Evolutionary conservation across 176 grass and related monocot species (phyloP), one percentile per base, ranked within the genome.

Genomic region (Rhynchospora tenuis): DNA sequence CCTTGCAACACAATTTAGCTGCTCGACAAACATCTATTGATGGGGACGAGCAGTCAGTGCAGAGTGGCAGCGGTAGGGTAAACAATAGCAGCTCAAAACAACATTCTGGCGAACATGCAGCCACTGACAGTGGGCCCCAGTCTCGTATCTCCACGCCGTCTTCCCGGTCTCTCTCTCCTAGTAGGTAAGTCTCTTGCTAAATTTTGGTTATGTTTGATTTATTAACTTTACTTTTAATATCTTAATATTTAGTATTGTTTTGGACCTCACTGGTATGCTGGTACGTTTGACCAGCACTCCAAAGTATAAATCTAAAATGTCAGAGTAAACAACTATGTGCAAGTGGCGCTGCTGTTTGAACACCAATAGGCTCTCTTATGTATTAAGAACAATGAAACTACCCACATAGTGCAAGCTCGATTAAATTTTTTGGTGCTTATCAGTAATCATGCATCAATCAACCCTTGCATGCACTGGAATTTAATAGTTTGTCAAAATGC

Each of bases 111-210:
- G 83, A 88, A 48, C 84, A 64, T 7, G 57, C 70, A 76, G 46
- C 67, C 56, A 15, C 74, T 59, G 91, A 91, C 23, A 93, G 59
- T 47, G 84, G 77, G 1, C 84, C 81, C 3, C 80, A 75, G 3
- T 98, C 91, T 84, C 91, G 92, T 17, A 75, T 91, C 69, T 95
- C 92, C 63, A 91, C 89, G 22, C 95, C 95, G 58, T 98, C 91
- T 19, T 93, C 92, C 64, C 88, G 83, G 23, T 95, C 95, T 38
- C 27, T 91, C 84, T 98, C 95, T 88, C 95, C 95, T 23, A 85
- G 86, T 59, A 95, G 89, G 95, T 93, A 89, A 55, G 14, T 77
- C 73, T 54, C 24, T 82, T 61, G 10, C 22, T 44, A 29, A 71
- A 72, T 6, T 38, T 57, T n/a, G 38, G 67, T 88, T 52, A 8